Conservation (phyloP, 257 asterid genomes). For the Lycium ferocissimum region DNA sequence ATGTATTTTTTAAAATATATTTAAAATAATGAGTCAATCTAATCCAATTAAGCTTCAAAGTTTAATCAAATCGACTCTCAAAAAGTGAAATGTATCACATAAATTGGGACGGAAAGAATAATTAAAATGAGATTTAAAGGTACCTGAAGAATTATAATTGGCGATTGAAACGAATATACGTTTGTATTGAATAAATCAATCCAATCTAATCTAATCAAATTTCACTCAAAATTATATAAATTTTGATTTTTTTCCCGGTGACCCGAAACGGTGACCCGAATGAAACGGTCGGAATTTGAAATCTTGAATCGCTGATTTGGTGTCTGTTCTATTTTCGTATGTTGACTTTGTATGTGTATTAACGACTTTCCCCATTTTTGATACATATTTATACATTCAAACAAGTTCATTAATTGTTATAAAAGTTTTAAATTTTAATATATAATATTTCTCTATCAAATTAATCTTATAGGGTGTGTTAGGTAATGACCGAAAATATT, state of each 20-base stretch:
- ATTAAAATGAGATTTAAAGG: background rate
- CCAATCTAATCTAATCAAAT: background rate
- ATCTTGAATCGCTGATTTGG: background rate
- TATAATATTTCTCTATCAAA: too few species aligned
- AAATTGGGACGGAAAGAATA: background rate
- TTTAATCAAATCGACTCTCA: too few species aligned
- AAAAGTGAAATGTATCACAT: too few species aligned
- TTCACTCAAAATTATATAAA: background rate
- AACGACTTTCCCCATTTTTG: too few species aligned
- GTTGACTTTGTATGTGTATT: background rate
- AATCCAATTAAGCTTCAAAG: too few species aligned
- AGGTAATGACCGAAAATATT: too few species aligned
- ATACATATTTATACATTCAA: too few species aligned
- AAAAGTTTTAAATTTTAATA: too few species aligned
- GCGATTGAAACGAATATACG: background rate
- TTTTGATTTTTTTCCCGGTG: slow-evolving; percentile 3
- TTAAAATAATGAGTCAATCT: too few species aligned
- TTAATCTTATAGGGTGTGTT: too few species aligned
- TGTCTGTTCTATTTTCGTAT: background rate
- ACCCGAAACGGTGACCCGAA: background rate
- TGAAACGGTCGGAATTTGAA: background rate
- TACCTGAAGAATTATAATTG: background rate
- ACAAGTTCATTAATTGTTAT: too few species aligned
- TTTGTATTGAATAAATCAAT: background rate
- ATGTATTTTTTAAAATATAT: too few species aligned